Percentiles rank a stretch among this genome's conserved stretches.
Conservation (phyloP, 2,329 filamentous ascomycete species). For the Colletotrichum filicis region DNA sequence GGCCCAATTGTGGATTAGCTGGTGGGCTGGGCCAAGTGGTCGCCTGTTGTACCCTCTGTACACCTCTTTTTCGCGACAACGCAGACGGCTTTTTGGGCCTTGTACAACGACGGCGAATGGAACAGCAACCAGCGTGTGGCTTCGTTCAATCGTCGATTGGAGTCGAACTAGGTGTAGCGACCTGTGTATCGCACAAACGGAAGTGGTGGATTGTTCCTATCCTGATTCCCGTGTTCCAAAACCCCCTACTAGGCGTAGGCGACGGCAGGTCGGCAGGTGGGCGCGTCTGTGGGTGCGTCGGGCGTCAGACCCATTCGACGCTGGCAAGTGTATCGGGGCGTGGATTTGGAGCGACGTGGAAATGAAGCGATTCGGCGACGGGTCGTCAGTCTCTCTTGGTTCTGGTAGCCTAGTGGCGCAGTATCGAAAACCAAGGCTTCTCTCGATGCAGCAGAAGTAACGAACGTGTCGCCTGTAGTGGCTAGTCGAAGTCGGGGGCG, state of each 20-base stretch:
- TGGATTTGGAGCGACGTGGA: conserved; percentile 26
- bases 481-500: conserved; percentile 30
- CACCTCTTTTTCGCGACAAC: conserved; percentile 28
- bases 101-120: conserved; percentile 23
- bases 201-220: conserved; percentile 20
- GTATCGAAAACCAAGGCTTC: conserved; percentile 17
- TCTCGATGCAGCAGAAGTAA: conserved; percentile 29
- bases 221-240: conserved; percentile 8
- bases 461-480: conserved; percentile 28
- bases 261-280: conserved; percentile 27
- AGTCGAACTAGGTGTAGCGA: conserved; percentile 1
- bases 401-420: conserved; percentile 25
- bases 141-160: conserved; percentile 12
- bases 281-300: conserved; percentile 30
- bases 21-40: conserved; percentile 43
- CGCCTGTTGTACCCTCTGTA: conserved; percentile 32
- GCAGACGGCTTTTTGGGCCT: conserved; percentile 18
- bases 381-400: conserved; percentile 13
- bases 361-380: conserved; percentile 32
- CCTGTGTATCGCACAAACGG: conserved; percentile 15
- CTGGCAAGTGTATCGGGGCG: conserved; percentile 31
- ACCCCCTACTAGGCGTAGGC: conserved; percentile 11
- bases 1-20: conserved; percentile 51
- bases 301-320: conserved; percentile 35
- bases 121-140: conserved; percentile 28